Percentiles rank a stretch among this genome's conserved stretches.
These are phyloP conservation scores for Trypanosoma theileri DNA, from an alignment of 208 protist genomes.

Conservation along the genomic window DNA sequence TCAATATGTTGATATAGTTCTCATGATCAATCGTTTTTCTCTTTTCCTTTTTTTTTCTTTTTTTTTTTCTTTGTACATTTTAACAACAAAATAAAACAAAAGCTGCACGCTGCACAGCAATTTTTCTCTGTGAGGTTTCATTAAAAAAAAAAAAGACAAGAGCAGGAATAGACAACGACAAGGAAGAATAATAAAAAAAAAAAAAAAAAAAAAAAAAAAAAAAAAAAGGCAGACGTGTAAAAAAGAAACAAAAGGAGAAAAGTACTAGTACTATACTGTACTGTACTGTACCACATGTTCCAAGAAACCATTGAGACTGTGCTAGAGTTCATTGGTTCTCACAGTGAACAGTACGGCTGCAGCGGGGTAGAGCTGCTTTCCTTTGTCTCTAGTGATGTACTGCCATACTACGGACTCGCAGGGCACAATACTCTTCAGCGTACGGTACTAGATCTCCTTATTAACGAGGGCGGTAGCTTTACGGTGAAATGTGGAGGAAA, in stretches of 20 bases:
- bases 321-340: slow-evolving; percentile 66
- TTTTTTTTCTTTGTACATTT: neutral
- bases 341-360: slow-evolving; percentile 48
- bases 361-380: slow-evolving; percentile 53
- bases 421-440: slow-evolving; percentile 43
- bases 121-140: neutral
- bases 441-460: slow-evolving; percentile 44
- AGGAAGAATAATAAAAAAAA: neutral
- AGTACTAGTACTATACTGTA: neutral
- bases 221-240: neutral
- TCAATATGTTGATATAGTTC: no score
- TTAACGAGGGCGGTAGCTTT: slow-evolving; percentile 16
- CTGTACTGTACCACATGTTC: slow-evolving; percentile 44
- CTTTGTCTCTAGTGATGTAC: slow-evolving; percentile 62
- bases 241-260: slow-evolving; percentile 14
- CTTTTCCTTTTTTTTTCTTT: neutral
- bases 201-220: neutral
- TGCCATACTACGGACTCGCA: slow-evolving; percentile 53
- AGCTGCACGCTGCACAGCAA: neutral
- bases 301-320: slow-evolving; percentile 46
- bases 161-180: neutral
- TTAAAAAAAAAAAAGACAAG: no score
- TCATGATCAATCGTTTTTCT: neutral
- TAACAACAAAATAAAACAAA: neutral
- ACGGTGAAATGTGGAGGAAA: slow-evolving; percentile 16